Percentiles rank a stretch among this genome's conserved stretches.
Conservation (phyloP, 2,329 filamentous ascomycete species). For the Alternaria arborescens region DNA sequence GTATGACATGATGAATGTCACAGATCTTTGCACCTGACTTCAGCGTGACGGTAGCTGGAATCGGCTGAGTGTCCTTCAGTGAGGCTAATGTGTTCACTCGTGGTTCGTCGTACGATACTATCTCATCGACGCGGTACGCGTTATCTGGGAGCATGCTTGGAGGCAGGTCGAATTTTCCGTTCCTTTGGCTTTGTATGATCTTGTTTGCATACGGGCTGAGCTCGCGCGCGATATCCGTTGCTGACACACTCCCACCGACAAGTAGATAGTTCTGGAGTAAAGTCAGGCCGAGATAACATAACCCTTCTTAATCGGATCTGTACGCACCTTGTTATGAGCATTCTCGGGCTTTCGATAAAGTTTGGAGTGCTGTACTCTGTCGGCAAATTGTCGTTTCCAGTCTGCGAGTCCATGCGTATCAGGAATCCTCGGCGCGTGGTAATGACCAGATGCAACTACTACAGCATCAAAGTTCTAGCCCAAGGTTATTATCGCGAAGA, state of each 20-base stretch:
- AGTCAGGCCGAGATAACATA: neutral
- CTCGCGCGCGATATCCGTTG: slow-evolving; percentile 63
- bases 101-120: slow-evolving; percentile 57
- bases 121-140: slow-evolving; percentile 61
- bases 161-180: slow-evolving; percentile 68
- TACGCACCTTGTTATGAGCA: slow-evolving; percentile 60
- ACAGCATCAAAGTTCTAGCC: slow-evolving; percentile 59
- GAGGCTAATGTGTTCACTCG: neutral
- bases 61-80: slow-evolving; percentile 40
- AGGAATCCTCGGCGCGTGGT: slow-evolving; percentile 61
- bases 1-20: slow-evolving; percentile 68
- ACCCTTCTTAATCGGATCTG: no score
- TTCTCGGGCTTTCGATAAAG: slow-evolving; percentile 57
- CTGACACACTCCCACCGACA: slow-evolving; percentile 65
- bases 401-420: slow-evolving; percentile 58
- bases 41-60: slow-evolving; percentile 63
- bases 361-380: slow-evolving; percentile 61
- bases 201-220: slow-evolving; percentile 55
- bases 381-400: slow-evolving; percentile 58
- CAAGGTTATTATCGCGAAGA: neutral
- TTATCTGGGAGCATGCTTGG: slow-evolving; percentile 63
- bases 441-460: slow-evolving; percentile 64
- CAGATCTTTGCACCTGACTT: slow-evolving; percentile 62
- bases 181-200: slow-evolving; percentile 66
- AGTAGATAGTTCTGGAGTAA: slow-evolving; percentile 58